Percentiles rank a stretch among this genome's conserved stretches.
Evolutionary conservation across 352 stramenopile genomes (phyloP).

Genomic region (Phytophthora pini): DNA sequence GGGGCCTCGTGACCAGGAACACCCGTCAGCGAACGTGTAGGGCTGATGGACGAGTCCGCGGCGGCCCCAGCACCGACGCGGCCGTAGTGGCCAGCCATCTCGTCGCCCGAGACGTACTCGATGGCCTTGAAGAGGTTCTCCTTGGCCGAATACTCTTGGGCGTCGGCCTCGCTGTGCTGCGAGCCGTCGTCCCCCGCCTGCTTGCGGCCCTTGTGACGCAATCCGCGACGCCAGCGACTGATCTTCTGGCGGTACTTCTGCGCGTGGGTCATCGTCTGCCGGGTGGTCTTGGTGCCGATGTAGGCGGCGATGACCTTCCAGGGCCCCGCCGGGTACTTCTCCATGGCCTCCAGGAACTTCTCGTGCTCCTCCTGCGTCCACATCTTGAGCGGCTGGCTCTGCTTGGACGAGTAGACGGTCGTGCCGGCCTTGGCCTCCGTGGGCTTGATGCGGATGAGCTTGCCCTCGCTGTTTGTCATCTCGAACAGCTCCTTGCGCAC

Average conservation of each 20-base stretch:
- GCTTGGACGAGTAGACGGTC: conserved; percentile 86
- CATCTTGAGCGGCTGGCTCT: conserved; percentile 86
- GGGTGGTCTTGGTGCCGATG: conserved; percentile 86
- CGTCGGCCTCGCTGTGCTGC: conserved; percentile 47
- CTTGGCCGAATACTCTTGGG: conserved; percentile 55
- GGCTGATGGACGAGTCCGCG: conserved; percentile 22
- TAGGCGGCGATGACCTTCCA: conserved; percentile 87
- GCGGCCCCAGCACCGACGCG: conserved; percentile 10
- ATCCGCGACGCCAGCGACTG: conserved; percentile 75
- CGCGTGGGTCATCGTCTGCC: conserved; percentile 94
- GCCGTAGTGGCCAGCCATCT: conserved; percentile 39
- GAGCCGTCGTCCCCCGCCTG: conserved; percentile 48
- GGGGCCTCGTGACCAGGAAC: conserved; percentile 31
- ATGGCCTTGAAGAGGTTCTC: conserved; percentile 70
- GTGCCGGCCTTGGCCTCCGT: conserved; percentile 86
- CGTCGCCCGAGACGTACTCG: conserved; percentile 68
- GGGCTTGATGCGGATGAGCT: conserved; percentile 87
- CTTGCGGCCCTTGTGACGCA: conserved; percentile 85
- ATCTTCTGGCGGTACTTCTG: conserved; percentile 90
- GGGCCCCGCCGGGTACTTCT: conserved; percentile 83
- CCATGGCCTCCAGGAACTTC: conserved; percentile 86
- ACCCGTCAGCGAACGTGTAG: conserved; percentile 46
- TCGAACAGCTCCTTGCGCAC: conserved; percentile 88
- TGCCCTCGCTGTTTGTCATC: conserved; percentile 78
- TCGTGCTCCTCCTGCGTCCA: conserved; percentile 89